These are phyloP conservation scores for Geum urbanum DNA, from an alignment of 306 rosid species.

Conservation along the genomic window DNA sequence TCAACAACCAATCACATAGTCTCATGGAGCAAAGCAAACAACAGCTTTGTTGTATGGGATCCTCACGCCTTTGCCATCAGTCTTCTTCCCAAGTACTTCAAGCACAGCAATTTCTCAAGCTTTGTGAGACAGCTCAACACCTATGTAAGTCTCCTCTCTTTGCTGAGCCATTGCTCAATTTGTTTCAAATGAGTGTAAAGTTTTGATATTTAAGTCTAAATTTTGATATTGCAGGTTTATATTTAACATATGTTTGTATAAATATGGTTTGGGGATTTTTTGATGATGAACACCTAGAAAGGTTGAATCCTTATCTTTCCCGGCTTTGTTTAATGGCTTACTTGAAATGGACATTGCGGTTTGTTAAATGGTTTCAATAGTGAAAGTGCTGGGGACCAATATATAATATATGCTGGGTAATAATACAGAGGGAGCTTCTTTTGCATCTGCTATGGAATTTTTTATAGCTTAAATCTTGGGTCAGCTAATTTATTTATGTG, in stretches of 20 bases:
- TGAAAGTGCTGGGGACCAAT: conserved; percentile 1
- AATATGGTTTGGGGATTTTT: conserved; percentile 3
- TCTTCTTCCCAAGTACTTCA: conserved; percentile 85
- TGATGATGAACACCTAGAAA: conserved; percentile 24
- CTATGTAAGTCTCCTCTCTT: conserved; percentile 40
- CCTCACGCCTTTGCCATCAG: conserved; percentile 52
- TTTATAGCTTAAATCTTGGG: conserved; percentile 3
- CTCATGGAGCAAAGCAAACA: conserved; percentile 75
- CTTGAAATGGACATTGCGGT: conserved; percentile 16
- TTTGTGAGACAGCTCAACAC: conserved; percentile 93
- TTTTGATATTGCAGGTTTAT: no score
- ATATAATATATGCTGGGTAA: background rate
- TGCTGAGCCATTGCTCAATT: background rate
- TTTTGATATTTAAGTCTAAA: background rate
- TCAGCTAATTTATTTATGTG: background rate
- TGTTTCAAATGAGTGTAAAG: background rate
- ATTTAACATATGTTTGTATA: no score
- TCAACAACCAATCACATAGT: conserved; percentile 54
- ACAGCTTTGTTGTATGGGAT: conserved; percentile 87
- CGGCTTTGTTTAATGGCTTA: conserved; percentile 13
- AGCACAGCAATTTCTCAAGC: conserved; percentile 92
- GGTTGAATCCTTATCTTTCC: background rate
- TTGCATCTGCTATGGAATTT: background rate
- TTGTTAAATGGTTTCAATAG: conserved; percentile 25
- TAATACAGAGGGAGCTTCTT: conserved; percentile 5